Evolutionary conservation across 495 filamentous ascomycete genomes (phyloP), one percentile per base, ranked within the genome.

Genomic region (Hyaloscypha bicolor): DNA sequence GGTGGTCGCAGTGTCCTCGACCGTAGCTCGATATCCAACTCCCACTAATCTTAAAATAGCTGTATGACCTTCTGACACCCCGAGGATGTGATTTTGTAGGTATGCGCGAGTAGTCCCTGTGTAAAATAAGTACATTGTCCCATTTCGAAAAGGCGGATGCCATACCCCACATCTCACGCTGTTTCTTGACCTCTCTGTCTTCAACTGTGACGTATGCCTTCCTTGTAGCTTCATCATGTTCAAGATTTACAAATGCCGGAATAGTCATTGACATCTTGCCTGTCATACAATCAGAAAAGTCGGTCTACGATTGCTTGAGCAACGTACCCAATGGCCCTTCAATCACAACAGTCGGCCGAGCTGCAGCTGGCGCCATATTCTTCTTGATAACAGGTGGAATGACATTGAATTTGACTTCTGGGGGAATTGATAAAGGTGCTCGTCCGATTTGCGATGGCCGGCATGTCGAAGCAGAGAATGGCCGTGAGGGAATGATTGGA

Each of bases 91-190:
- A 76, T 93, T 93, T 72, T 93, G 90, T 60, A 99, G 85, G 72
- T 95, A 93, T 21, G 93, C 88, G 74, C 95, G 93, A 31, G 86
- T 90, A 3, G 94, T 97, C 60, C 93, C 93, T 97, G 37, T 2
- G 60, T 30, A 16, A 48, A 30, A 58, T 79, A 59, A 79, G 72
- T 63, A 52, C 30, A 60, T 33, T 39, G 1, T 30, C 9, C 4
- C 33, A 30, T 33, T 9, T 5, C 9, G 37, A 25, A n/a, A 48
- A 33, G 9, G 37, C 22, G n/a, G 37, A 51, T 65, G 33, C 82
- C 91, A 60, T 83, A 96, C 95, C 95, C 95, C 95, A 99, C 94
- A 98, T 98, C 77, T 91, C 94, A 74, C 92, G 87, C 79, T 99
- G 95, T 60, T 90, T 83, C 73, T 88, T 86, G 30, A 86, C 69